Base-by-base conservation (phyloP, 176 grass and related monocot species). In the Dactylis glomerata region DNA sequence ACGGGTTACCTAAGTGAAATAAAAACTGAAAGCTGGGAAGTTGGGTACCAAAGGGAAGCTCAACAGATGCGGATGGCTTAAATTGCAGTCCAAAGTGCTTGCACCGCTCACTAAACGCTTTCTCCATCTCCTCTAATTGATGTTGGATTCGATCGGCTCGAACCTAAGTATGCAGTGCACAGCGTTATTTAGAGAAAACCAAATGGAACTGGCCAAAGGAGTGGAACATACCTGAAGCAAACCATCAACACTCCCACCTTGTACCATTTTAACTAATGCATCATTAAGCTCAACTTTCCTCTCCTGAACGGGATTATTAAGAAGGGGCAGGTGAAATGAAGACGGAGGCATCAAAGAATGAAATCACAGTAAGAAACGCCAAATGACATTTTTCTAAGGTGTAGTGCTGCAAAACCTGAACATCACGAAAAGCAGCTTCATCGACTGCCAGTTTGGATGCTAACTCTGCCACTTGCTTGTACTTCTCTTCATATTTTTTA, bases 401-500 rank as follows among this genome's bases (percentile, higher is more conserved):
- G 27, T 42, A 85, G 62, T 56, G 57, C 56, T 69, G 34, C 63
- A 33, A 61, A 64, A 99, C 96, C 90, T 96, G 93, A 94, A 99
- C 86, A 51, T 96, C 93, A 52, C 93, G 96, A 84, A 91, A 90
- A 85, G 90, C 83, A 54, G 81, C 88, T 77, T 99, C 93, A 77
- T 99, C 93, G 15, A 99, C 80, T 77, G 93, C 93, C 84, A 99
- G 65, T 69, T 99, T 94, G 76, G 96, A 96, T 51, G 96, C 96
- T 73, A 96, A 83, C 42, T 99, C 93, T 73, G 91, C 96, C 49
- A 99, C 96, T 86, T 96, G 93, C 84, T 96, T 99, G 91, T 99
- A 99, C 64, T 96, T 99, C 82, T 99, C 96, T 92, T 96, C 96
- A 76, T 99, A 99, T 83, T 96, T 99, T 82, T 92, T 99, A 59